Base-by-base conservation (phyloP, 352 stramenopile genomes). In the Globisporangium uncinulatum region DNA sequence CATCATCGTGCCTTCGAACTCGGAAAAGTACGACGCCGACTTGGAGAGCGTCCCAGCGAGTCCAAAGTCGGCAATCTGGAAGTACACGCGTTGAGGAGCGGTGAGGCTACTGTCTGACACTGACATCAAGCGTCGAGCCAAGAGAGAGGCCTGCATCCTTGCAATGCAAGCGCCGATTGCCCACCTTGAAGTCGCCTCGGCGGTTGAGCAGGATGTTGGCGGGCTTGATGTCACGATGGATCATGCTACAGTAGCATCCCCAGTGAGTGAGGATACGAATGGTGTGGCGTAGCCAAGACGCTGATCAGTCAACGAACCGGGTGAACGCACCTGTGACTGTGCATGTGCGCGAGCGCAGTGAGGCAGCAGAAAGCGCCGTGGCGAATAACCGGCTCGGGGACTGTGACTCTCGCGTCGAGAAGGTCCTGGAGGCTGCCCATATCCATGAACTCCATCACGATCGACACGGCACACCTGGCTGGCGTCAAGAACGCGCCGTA, bases 381-480 rank as follows among this genome's bases (percentile, higher is more conserved):
- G 2, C 76, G 70, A 39, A 97, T 32, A 0, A 94, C 64, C 3
- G 63, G 46, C 54, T 94, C 84, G 0, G 79, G 70, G 2, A 87
- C 63, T 0, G 74, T 71, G 15, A 77, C 50, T 6, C 70, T 69
- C 0, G 60, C 64, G n/a, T 86, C 72, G 8, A 90, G 54, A 2
- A 90, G 62, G 34, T 92, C 81, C 54, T 97, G 85, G 0, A 97
- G 62, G 42, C 83, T 95, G 17, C 90, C 90, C 56, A 88, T 83
- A 49, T 97, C 83, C 89, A 97, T 97, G 45, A 96, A 97, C 61
- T 97, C 89, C 76, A 97, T 92, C 43, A 95, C 87, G 21, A 97
- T 88, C 24, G 74, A 89, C 31, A 97, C 73, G 0, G 73, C 81
- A 24, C 82, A 80, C 50, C 86, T 79, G 0, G 84, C 64, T 8